Conservation (phyloP, 2,329 filamentous ascomycete species). For the Colletotrichum lupini region DNA sequence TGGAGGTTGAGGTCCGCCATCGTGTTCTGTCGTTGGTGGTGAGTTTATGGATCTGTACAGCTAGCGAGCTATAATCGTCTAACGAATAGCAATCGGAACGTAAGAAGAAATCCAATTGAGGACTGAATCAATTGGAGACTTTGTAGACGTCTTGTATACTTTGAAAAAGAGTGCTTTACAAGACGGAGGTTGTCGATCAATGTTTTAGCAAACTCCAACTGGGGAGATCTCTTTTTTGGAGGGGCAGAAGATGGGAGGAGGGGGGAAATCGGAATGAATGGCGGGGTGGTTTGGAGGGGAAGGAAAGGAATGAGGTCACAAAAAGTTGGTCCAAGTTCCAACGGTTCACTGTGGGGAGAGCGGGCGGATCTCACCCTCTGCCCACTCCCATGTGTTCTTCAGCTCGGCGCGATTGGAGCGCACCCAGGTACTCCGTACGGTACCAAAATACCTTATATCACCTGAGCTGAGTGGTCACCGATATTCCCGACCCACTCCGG, state of each 20-base stretch:
- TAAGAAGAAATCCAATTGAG: neutral
- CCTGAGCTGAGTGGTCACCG: no score
- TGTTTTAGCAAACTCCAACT: neutral
- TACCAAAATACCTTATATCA: neutral
- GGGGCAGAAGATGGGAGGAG: constrained; percentile 6
- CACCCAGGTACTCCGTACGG: neutral
- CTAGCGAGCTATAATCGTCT: neutral
- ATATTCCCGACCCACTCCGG: neutral
- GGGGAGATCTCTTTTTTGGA: neutral
- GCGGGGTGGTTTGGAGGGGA: constrained; percentile 11
- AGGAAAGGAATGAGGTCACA: constrained; percentile 22
- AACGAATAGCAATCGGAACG: fast-evolving
- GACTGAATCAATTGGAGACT: neutral
- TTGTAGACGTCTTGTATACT: neutral
- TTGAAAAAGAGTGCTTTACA: neutral
- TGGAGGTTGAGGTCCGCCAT: constrained; percentile 71
- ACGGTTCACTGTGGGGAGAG: constrained; percentile 15
- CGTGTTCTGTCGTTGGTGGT: constrained; percentile 15
- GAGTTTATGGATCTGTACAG: no score
- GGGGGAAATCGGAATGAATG: constrained; percentile 5
- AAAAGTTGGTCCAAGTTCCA: neutral
- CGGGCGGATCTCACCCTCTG: neutral
- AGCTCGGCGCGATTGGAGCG: neutral
- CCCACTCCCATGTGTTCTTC: neutral
- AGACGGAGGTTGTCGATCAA: constrained; percentile 2